Conservation (phyloP, 176 grass and related monocot genomes). For the Eremochloa ophiuroides region DNA sequence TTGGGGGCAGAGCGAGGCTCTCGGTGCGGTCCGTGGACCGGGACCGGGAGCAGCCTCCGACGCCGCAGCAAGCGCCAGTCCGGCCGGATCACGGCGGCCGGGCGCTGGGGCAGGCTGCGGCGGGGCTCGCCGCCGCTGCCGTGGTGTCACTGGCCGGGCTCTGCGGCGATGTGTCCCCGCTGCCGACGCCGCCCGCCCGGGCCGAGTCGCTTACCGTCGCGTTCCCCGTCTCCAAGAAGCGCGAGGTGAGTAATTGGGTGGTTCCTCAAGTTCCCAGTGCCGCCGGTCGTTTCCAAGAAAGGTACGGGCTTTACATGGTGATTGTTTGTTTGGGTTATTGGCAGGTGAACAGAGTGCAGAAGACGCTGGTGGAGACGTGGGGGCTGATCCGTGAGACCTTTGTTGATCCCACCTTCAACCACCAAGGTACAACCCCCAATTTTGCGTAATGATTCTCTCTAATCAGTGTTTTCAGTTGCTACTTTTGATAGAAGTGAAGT, state of each 20-base stretch:
- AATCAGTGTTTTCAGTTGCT: neutral
- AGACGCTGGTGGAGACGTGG: constrained; percentile 87
- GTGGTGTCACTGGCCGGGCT: constrained; percentile 45
- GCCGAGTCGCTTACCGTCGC: constrained; percentile 88
- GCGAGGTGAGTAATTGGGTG: constrained; percentile 59
- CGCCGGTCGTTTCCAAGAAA: neutral
- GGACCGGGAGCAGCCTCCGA: neutral
- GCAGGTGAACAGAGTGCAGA: constrained; percentile 91
- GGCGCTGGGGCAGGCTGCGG: constrained; percentile 40
- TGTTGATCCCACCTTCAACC: constrained; percentile 93
- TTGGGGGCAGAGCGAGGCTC: constrained; percentile 21
- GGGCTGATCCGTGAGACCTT: constrained; percentile 90
- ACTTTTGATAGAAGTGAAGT: neutral
- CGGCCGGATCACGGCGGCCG: constrained; percentile 1
- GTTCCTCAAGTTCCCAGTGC: neutral
- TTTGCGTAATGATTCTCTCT: neutral
- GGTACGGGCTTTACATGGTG: neutral
- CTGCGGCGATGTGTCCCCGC: constrained; percentile 19
- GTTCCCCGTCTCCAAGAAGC: constrained; percentile 77
- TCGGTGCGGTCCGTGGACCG: constrained; percentile 17
- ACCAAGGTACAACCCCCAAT: constrained; percentile 60
- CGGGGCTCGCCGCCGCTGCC: constrained; percentile 55
- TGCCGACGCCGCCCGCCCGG: constrained; percentile 26
- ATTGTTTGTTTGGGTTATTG: neutral
- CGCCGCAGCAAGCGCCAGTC: no score